Evolutionary conservation across 2,329 filamentous ascomycete species (phyloP).

Genomic region (Diaporthe citri): DNA sequence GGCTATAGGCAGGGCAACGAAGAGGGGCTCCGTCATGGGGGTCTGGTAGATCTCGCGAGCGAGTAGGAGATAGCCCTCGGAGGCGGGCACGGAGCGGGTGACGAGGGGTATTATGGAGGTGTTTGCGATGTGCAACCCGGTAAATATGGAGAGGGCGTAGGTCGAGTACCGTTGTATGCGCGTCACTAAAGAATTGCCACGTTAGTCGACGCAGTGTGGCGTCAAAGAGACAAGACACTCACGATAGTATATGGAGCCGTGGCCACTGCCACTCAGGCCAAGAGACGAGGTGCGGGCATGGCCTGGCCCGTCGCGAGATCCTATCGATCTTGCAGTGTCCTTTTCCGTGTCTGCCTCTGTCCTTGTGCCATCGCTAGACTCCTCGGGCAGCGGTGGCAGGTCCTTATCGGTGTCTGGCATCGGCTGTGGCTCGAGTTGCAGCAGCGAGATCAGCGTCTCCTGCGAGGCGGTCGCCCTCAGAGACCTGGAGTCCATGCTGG

Average conservation of each 20-base stretch:
- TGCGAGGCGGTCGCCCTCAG: slow-evolving; percentile 58
- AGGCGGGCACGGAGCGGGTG: slow-evolving; percentile 78
- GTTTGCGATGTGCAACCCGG: slow-evolving; percentile 82
- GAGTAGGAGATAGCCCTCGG: slow-evolving; percentile 89
- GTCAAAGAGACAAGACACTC: slow-evolving; percentile 50
- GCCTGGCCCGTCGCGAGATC: slow-evolving; percentile 25
- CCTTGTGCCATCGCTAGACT: slow-evolving; percentile 42
- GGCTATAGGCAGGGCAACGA: slow-evolving; percentile 80
- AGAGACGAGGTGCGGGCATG: slow-evolving; percentile 54
- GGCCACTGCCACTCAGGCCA: slow-evolving; percentile 73
- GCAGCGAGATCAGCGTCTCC: slow-evolving; percentile 74
- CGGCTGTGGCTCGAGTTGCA: slow-evolving; percentile 85
- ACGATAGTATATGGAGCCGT: slow-evolving; percentile 83
- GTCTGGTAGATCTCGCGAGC: slow-evolving; percentile 94
- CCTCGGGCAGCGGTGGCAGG: slow-evolving; percentile 54
- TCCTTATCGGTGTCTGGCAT: slow-evolving; percentile 70
- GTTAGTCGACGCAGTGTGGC: not conserved
- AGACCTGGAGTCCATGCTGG: slow-evolving; percentile 50
- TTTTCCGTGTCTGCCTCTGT: slow-evolving; percentile 11
- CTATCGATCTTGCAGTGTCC: slow-evolving; percentile 17
- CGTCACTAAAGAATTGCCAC: slow-evolving; percentile 59
- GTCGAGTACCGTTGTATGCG: slow-evolving; percentile 90
- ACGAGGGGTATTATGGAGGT: slow-evolving; percentile 84
- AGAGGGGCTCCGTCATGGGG: slow-evolving; percentile 80
- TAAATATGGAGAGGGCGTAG: slow-evolving; percentile 84